Evolutionary conservation across 2,329 filamentous ascomycete species (phyloP), one percentile per base, ranked within the genome.

Genomic region (Helminthosporium solani): DNA sequence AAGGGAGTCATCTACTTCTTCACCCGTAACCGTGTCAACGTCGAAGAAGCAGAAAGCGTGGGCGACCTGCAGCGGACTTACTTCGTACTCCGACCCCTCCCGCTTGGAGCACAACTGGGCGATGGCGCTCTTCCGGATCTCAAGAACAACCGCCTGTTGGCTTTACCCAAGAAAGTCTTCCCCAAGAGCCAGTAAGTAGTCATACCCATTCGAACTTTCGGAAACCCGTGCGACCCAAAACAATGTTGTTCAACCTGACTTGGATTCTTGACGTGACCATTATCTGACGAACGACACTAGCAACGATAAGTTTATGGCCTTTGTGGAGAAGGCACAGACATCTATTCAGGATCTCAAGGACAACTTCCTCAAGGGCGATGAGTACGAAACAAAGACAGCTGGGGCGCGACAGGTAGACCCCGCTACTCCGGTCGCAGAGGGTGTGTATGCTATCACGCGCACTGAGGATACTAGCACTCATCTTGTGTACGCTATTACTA

Each of bases 1-100:
- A 95, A 94, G 61, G 90, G 90, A 3, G 80, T 94, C 57, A 84
- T 96, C 56, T 95, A 95, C 75, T 95, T 95, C 78, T 95, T 95
- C 75, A 86, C 87, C 60, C 85, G 90, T 15, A 83, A 84, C 7
- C 84, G 89, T 11, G 88, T 96, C 30, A 82, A 83, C 40, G 78
- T 88, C 20, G 81, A 89, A 3, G 78, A 88, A 6, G 85, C 89
- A 0, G 78, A 85, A 15, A 78, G 79, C 36, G 76, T 92, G 1
- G 72, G 79, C 33, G 90, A 96, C 42, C 80, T 95, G 39, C 83
- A 87, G 33, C 85, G 89, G 39, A 90, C 80, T 52, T 92, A 86
- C 73, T 84, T 96, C 59, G 79, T 95, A 12, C 78, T 96, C 3
- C 82, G 87, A 0, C 90, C 90, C 0, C 74, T 92, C 3, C 82